phyloP scores from a whole-genome alignment of 768 basidiomycete species.

The Suillus subaureus region DNA sequence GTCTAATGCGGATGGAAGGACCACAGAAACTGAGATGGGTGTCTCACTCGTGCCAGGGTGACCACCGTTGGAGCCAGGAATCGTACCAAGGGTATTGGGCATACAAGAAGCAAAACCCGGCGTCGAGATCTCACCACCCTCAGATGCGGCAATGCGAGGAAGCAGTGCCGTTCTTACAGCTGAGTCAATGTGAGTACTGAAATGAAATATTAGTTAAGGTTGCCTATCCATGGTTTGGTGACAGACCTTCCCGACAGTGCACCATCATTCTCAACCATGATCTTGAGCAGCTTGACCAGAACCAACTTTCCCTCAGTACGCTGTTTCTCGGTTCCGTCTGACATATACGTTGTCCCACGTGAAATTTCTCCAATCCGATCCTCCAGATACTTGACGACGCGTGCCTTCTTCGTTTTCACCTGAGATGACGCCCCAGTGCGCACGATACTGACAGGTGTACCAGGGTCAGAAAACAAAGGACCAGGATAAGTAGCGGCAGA shows the following conservation, averaged over 20 bases:
- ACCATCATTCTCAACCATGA: slow-evolving; percentile 90
- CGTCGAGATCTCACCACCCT: slow-evolving; percentile 24
- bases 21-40: slow-evolving; percentile 58
- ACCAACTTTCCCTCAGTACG: slow-evolving; percentile 76
- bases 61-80: slow-evolving; percentile 22
- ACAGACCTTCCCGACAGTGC: slow-evolving; percentile 79
- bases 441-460: slow-evolving; percentile 66
- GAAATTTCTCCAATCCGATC: slow-evolving; percentile 76
- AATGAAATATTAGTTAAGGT: slow-evolving; percentile 19
- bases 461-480: slow-evolving; percentile 80
- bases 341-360: slow-evolving; percentile 72
- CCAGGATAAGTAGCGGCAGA: slow-evolving; percentile 75
- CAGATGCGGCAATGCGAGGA: slow-evolving; percentile 48
- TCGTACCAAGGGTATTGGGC: slow-evolving; percentile 20
- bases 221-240: not conserved
- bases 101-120: slow-evolving; percentile 35
- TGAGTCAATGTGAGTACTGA: slow-evolving; percentile 65
- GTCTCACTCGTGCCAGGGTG: slow-evolving; percentile 41
- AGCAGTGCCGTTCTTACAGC: slow-evolving; percentile 76
- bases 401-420: slow-evolving; percentile 81
- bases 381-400: slow-evolving; percentile 75
- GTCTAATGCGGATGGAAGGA: slow-evolving; percentile 67
- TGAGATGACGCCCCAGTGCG: slow-evolving; percentile 59
- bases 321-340: slow-evolving; percentile 52
- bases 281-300: slow-evolving; percentile 70